Conservation (phyloP, 2,329 filamentous ascomycete species). For the Ophiosphaerella korrae region DNA sequence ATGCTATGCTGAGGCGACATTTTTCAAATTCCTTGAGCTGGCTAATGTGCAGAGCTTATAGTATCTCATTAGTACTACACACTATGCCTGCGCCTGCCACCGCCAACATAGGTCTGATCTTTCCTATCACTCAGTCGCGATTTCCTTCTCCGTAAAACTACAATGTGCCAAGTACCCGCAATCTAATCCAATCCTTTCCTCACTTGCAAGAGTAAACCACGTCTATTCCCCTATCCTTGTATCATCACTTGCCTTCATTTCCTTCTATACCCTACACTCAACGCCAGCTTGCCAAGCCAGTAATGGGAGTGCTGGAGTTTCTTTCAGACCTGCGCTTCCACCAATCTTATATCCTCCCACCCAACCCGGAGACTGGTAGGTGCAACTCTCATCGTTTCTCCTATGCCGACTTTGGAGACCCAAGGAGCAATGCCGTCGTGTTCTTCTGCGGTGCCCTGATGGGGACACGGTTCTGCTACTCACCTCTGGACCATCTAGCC, state of each 20-base stretch:
- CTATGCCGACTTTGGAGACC: slow-evolving; percentile 38
- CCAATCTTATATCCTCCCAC: slow-evolving; percentile 25
- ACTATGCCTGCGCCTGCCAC: no score
- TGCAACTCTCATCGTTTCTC: slow-evolving; percentile 28
- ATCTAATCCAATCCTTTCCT: not conserved
- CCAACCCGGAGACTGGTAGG: slow-evolving; percentile 24
- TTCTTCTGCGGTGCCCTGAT: slow-evolving; percentile 38
- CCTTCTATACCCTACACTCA: no score
- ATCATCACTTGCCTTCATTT: not conserved
- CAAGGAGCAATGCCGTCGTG: slow-evolving; percentile 33
- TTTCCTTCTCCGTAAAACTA: no score
- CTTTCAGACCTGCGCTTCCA: slow-evolving; percentile 39
- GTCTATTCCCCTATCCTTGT: not conserved
- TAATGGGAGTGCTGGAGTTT: slow-evolving; percentile 32
- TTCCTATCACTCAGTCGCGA: no score
- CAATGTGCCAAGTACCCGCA: no score
- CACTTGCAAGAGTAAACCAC: no score
- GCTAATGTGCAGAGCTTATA: no score
- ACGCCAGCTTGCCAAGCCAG: not conserved
- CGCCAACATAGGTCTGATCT: no score
- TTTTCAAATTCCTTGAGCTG: no score
- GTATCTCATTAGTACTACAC: no score
- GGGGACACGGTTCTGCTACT: slow-evolving; percentile 29
- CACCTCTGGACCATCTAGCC: slow-evolving; percentile 34
- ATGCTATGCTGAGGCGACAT: no score